Evolutionary conservation across 2,329 filamentous ascomycete species (phyloP), one percentile per base, ranked within the genome.

Genomic region (Davidsoniella australis): DNA sequence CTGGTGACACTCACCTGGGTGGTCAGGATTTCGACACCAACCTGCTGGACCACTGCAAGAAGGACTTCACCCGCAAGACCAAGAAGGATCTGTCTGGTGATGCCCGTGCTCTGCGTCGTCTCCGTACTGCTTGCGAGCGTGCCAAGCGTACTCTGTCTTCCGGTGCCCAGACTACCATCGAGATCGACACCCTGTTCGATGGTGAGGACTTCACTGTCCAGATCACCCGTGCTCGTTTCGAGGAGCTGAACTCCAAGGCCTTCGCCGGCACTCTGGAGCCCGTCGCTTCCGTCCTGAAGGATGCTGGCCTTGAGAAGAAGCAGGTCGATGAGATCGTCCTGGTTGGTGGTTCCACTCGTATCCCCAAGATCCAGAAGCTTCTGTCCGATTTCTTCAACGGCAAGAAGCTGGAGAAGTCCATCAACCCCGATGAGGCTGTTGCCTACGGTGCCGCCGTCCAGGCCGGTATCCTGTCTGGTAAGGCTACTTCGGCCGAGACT

Each of bases 351-450:
- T 95, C 88, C 56, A 98, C 91, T 63, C 91, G 91, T 86, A 98
- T 98, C 61, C 91, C 91, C 64, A 80, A 82, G 67, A 94, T 98
- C 68, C 91, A 98, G 82, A 96, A 96, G 80, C 83, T 98, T 58
- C 81, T 98, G 58, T 88, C 82, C 72, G 91, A 98, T 71, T 95
- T 88, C 79, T 98, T 98, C 74, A 85, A 93, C 67, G 88, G 88
- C 71, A 98, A 98, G 86, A 95, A 98, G 83, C 85, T 95, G 58
- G 89, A 96, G 80, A 96, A 95, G 78, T 91, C 85, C 76, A 96
- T 96, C 75, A 98, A 98, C 80, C 91, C 91, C 62, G 91, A 98
- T 65, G 91, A 98, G 77, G 91, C 91, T 60, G 91, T 98, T 63
- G 91, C 91, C 61, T 95, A 95, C 71, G 91, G 91, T 80, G 91